phyloP scores from a whole-genome alignment of 495 filamentous ascomycete species.

The Tricharina praecox region DNA sequence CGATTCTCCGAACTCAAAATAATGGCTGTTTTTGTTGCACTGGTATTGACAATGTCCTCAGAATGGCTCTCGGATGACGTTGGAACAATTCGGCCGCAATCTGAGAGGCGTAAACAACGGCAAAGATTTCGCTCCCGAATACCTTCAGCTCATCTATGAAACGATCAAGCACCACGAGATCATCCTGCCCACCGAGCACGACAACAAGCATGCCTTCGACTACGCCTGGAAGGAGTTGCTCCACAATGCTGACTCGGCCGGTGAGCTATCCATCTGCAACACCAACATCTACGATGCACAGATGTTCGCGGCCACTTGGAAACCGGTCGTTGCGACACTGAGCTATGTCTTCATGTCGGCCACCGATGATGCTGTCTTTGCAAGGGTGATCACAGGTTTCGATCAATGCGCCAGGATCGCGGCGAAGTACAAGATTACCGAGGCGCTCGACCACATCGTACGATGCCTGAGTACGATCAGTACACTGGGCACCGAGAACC shows the following conservation, averaged over 20 bases:
- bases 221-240: slow-evolving; percentile 93
- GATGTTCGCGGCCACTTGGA: slow-evolving; percentile 96
- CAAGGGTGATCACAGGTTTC: slow-evolving; percentile 80
- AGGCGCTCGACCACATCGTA: slow-evolving; percentile 80
- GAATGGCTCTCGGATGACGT: slow-evolving; percentile 59
- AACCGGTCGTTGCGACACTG: slow-evolving; percentile 78
- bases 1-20: no score
- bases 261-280: slow-evolving; percentile 59
- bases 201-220: slow-evolving; percentile 89
- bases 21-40: neutral
- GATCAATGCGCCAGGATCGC: slow-evolving; percentile 92
- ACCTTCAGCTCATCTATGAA: slow-evolving; percentile 75
- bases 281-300: slow-evolving; percentile 93
- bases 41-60: slow-evolving; percentile 1
- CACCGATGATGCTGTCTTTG: slow-evolving; percentile 92
- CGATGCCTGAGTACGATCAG: slow-evolving; percentile 79
- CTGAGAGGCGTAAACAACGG: slow-evolving; percentile 75
- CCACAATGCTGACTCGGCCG: slow-evolving; percentile 61
- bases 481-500: slow-evolving; percentile 54
- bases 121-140: slow-evolving; percentile 68
- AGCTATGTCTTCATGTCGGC: slow-evolving; percentile 99
- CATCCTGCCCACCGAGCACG: slow-evolving; percentile 90
- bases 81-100: slow-evolving; percentile 66
- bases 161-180: slow-evolving; percentile 88
- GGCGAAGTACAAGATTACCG: slow-evolving; percentile 63